phyloP scores from a whole-genome alignment of 176 grass and related monocot species.

The Phragmites australis region DNA sequence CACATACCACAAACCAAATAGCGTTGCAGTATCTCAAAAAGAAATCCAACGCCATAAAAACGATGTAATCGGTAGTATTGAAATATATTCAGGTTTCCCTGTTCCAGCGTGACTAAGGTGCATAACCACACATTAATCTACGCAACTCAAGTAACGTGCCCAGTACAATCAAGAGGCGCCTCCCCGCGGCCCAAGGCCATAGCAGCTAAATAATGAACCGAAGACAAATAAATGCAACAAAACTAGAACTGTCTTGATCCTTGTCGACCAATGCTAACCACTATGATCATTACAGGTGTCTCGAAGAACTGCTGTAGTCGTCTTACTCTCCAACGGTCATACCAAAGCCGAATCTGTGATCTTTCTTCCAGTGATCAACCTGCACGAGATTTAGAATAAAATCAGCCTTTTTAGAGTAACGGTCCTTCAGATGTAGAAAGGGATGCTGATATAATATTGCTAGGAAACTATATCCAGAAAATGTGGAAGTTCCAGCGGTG shows the following conservation, averaged over 20 bases:
- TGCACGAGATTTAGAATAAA: constrained; percentile 41
- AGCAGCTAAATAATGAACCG: constrained; percentile 24
- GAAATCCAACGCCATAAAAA: neutral
- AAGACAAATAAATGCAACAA: constrained; percentile 20
- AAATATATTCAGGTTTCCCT: constrained; percentile 14
- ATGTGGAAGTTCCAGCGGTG: neutral
- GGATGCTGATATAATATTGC: neutral
- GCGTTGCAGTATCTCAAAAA: too few relatives aligned
- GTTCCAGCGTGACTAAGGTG: neutral
- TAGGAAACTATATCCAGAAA: neutral
- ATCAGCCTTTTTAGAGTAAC: constrained; percentile 5
- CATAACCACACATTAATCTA: constrained; percentile 22
- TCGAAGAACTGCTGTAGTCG: neutral
- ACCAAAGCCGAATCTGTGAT: constrained; percentile 84
- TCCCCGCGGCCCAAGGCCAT: neutral
- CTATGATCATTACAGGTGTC: constrained; percentile 33
- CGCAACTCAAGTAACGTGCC: constrained; percentile 1
- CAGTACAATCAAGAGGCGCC: neutral
- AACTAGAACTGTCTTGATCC: constrained; percentile 6
- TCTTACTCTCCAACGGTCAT: constrained; percentile 62
- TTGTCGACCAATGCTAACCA: constrained; percentile 40
- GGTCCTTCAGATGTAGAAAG: neutral
- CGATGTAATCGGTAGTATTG: neutral
- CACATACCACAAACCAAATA: too few relatives aligned
- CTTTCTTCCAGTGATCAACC: constrained; percentile 82